Conservation (phyloP, 1,284 basidiomycete genomes). For the Leccinum huronense region DNA sequence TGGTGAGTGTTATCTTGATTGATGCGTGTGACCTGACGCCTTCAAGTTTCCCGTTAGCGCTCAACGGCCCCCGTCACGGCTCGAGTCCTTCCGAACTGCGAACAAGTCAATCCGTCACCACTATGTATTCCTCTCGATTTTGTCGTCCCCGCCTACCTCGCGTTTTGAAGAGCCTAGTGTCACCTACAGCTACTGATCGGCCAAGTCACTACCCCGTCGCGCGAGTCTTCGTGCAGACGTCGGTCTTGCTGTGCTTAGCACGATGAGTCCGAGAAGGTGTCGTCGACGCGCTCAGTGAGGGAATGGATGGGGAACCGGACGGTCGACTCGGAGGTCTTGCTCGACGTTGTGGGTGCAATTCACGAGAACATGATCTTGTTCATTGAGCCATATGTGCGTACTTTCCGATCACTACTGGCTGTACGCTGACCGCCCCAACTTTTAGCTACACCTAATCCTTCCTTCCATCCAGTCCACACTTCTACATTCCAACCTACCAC, state of each 20-base stretch:
- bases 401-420: neutral
- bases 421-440: slow-evolving; percentile 5
- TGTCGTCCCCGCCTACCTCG: too few relatives aligned
- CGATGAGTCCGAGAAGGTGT: slow-evolving; percentile 93
- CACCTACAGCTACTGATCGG: too few relatives aligned
- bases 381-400: slow-evolving; percentile 91
- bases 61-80: too few relatives aligned
- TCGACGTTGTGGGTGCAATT: slow-evolving; percentile 81
- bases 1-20: too few relatives aligned
- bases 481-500: slow-evolving; percentile 79
- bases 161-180: too few relatives aligned
- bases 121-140: too few relatives aligned
- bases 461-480: slow-evolving; percentile 91
- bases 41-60: too few relatives aligned
- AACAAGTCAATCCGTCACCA: too few relatives aligned
- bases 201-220: slow-evolving; percentile 40
- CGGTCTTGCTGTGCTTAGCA: slow-evolving; percentile 91
- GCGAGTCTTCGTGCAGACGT: slow-evolving; percentile 88
- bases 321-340: slow-evolving; percentile 65
- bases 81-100: too few relatives aligned
- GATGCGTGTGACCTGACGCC: too few relatives aligned
- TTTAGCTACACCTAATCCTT: slow-evolving; percentile 90
- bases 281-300: slow-evolving; percentile 63
- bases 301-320: slow-evolving; percentile 57
- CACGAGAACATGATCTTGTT: slow-evolving; percentile 85